A percentile compares a stretch with the other conserved stretches of the same genome.
Conservation (phyloP, 192 early-diverging fungal genomes). For the Rhizoclosmatium sp. region DNA sequence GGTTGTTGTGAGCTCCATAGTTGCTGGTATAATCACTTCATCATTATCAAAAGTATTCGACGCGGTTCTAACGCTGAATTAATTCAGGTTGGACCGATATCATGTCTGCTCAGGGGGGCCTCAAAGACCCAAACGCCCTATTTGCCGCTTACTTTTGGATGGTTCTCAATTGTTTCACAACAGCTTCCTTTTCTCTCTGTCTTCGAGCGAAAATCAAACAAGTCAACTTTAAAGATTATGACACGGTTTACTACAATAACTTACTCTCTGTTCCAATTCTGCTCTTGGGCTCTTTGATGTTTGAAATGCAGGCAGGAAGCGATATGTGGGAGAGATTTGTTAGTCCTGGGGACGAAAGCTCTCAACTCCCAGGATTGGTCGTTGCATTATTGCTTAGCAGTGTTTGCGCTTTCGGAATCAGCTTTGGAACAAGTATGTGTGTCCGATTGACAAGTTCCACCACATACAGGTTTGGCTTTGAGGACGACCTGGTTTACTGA, state of each 20-base stretch:
- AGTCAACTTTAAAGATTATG: conserved; percentile 95
- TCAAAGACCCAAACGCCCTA: conserved; percentile 14
- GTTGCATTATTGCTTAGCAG: conserved; percentile 81
- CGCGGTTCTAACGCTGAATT: not conserved
- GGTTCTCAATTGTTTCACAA: conserved; percentile 91
- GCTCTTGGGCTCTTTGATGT: conserved; percentile 45
- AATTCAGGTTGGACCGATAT: conserved; percentile 56
- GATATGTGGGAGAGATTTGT: conserved; percentile 44
- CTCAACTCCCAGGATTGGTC: conserved; percentile 43
- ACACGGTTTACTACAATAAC: conserved; percentile 99
- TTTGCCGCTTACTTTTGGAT: conserved; percentile 73
- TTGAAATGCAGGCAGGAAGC: conserved; percentile 40
- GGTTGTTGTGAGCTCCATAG: conserved; percentile 82
- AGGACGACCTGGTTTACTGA: conserved; percentile 13
- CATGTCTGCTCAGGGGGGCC: conserved; percentile 36
- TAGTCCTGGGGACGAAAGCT: conserved; percentile 29
- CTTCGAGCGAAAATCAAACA: conserved; percentile 91
- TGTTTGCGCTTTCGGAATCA: conserved; percentile 87
- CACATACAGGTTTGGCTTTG: conserved; percentile 51
- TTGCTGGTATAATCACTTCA: conserved; percentile 66
- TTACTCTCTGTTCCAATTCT: conserved; percentile 82
- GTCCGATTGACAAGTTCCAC: conserved; percentile 70
- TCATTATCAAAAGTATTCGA: conserved; percentile 44
- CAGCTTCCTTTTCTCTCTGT: conserved; percentile 86
- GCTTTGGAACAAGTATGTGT: conserved; percentile 84